phyloP scores from a whole-genome alignment of 176 grass and related monocot species.

The Paspalum vaginatum region DNA sequence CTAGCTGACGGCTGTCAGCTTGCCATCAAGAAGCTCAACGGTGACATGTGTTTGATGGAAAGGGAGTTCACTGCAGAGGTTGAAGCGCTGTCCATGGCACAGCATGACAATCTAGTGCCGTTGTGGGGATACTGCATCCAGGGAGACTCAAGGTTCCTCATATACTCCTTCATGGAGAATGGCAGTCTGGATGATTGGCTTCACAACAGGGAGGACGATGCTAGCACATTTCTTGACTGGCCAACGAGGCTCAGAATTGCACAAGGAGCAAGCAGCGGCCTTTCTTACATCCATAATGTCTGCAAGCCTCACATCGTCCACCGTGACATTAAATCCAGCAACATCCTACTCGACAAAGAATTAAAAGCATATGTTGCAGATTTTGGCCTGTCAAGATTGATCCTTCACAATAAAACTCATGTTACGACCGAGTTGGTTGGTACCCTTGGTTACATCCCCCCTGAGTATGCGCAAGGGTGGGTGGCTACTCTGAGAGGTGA shows the following conservation, averaged over 20 bases:
- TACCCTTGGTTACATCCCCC: conserved; percentile 76
- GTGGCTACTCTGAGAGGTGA: conserved; percentile 70
- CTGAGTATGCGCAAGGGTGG: conserved; percentile 70
- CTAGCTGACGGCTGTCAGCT: conserved; percentile 15
- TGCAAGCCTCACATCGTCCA: conserved; percentile 72
- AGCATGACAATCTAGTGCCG: conserved; percentile 9
- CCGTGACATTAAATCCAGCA: conserved; percentile 83
- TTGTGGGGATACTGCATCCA: conserved; percentile 16
- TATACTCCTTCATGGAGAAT: conserved; percentile 45
- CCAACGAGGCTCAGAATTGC: conserved; percentile 55
- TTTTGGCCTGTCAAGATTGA: conserved; percentile 71
- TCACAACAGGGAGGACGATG: conserved; percentile 52
- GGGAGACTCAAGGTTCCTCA: conserved; percentile 8
- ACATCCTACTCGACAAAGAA: conserved; percentile 67
- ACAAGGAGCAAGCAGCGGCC: conserved; percentile 50
- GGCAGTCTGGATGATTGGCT: conserved; percentile 80
- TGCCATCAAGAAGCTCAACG: conserved; percentile 20
- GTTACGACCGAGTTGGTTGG: conserved; percentile 75
- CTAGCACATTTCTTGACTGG: conserved; percentile 56
- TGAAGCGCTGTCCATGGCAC: conserved; percentile 10
- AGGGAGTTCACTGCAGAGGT: conserved; percentile 23
- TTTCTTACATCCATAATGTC: conserved; percentile 64
- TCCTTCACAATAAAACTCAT: conserved; percentile 60
- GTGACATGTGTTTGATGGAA: conserved; percentile 12
- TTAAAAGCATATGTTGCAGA: conserved; percentile 71